Evolutionary conservation across 2,329 filamentous ascomycete genomes (phyloP).

Genomic region (Cryphonectria nitschkei): DNA sequence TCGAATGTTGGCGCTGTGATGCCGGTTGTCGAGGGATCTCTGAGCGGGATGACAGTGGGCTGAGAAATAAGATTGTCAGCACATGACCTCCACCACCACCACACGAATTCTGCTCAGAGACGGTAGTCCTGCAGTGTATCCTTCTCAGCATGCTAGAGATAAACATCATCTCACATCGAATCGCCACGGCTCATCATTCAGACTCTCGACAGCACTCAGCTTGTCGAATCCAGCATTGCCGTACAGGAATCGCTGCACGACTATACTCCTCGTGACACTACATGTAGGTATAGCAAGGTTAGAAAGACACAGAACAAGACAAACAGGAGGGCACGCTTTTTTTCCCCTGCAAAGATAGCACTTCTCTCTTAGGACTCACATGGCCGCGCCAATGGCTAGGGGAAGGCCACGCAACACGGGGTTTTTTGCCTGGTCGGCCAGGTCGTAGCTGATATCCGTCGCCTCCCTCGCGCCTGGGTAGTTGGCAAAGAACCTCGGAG

Average conservation of each 20-base stretch:
- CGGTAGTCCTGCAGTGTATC: neutral
- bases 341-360: neutral
- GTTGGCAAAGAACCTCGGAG: constrained; percentile 41
- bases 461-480: constrained; percentile 48
- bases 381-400: constrained; percentile 56
- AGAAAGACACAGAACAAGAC: neutral
- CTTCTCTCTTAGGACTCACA: constrained; percentile 38
- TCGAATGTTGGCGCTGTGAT: constrained; percentile 44
- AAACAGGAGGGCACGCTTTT: neutral
- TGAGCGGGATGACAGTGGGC: constrained; percentile 61
- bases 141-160: neutral
- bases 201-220: constrained; percentile 50
- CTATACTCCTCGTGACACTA: constrained; percentile 63
- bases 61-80: constrained; percentile 33
- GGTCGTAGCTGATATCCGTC: constrained; percentile 38
- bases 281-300: neutral
- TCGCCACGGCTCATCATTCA: constrained; percentile 49
- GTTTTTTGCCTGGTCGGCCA: constrained; percentile 57
- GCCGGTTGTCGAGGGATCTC: constrained; percentile 37
- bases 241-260: constrained; percentile 70
- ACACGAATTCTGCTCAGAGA: too few species aligned
- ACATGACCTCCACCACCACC: neutral
- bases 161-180: constrained; percentile 45
- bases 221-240: constrained; percentile 63
- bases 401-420: constrained; percentile 70